Conservation (phyloP, 768 basidiomycete genomes). For the Lanmaoa pseudosensibilis region DNA sequence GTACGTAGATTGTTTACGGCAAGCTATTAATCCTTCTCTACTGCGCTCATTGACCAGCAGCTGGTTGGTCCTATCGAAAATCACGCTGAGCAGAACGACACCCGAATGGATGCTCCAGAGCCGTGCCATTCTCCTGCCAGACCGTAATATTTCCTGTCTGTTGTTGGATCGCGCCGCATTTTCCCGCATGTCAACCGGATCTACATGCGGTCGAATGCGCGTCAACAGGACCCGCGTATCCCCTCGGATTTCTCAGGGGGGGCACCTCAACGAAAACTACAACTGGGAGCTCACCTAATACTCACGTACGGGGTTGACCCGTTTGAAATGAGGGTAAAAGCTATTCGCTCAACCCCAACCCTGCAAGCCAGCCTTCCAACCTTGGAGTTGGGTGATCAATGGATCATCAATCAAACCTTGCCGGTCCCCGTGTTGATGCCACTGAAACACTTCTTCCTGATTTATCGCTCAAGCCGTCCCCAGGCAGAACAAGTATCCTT, state of each 20-base stretch:
- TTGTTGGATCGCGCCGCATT: not conserved
- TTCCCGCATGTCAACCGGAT: not conserved
- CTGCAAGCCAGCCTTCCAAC: not conserved
- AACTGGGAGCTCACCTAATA: not conserved
- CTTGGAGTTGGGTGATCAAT: not conserved
- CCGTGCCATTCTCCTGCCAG: not conserved
- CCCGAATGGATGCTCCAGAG: not conserved
- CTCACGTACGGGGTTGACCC: not conserved
- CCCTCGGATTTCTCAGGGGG: conserved; percentile 25
- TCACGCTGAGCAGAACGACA: not conserved
- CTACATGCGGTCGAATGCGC: not conserved
- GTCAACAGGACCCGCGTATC: not conserved
- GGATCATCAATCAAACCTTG: not conserved
- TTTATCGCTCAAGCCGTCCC: not conserved
- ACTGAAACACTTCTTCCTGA: conserved; percentile 5
- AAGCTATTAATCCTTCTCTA: not conserved
- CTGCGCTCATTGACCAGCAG: not conserved
- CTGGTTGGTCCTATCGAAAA: not conserved
- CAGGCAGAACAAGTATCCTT: not conserved
- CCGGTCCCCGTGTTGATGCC: not conserved
- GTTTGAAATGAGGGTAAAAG: not conserved
- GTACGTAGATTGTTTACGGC: not conserved
- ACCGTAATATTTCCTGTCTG: not conserved
- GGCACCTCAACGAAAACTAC: not conserved
- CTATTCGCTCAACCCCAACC: not conserved